These are phyloP conservation scores for Sporothrix luriei DNA, from an alignment of 2,329 filamentous ascomycete species.

Conservation along the genomic window DNA sequence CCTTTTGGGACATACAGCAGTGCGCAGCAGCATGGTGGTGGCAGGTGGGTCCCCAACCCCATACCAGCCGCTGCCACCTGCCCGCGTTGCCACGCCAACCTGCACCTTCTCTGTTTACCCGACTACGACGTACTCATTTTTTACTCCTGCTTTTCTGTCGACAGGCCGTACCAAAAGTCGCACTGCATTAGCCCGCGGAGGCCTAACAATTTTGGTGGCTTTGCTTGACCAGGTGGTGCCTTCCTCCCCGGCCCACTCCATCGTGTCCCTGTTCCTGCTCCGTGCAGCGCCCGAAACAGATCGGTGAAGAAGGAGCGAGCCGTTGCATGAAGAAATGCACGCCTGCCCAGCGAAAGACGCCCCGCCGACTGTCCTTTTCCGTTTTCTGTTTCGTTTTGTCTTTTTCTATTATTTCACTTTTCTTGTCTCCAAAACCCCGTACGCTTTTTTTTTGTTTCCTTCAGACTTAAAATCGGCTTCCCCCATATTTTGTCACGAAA, in stretches of 20 bases:
- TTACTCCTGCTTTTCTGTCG: slow-evolving; percentile 2
- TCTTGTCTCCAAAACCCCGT: neutral
- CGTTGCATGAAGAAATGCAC: slow-evolving; percentile 19
- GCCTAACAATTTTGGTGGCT: slow-evolving; percentile 7
- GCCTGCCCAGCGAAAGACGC: neutral
- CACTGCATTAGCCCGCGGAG: neutral
- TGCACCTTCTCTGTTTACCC: slow-evolving; percentile 33
- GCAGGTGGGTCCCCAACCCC: slow-evolving; percentile 22
- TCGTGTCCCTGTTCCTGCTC: neutral
- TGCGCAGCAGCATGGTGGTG: neutral
- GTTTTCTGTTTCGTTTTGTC: neutral
- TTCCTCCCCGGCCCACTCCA: neutral
- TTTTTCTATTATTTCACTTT: neutral
- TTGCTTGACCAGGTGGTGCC: neutral
- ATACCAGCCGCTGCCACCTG: slow-evolving; percentile 29
- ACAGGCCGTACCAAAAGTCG: neutral
- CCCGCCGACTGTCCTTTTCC: slow-evolving; percentile 4
- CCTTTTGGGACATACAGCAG: slow-evolving; percentile 1
- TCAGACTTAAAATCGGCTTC: slow-evolving; percentile 15
- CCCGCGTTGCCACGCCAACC: slow-evolving; percentile 34
- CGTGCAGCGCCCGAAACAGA: neutral
- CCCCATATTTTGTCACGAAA: slow-evolving; percentile 5
- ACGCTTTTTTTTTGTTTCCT: slow-evolving; percentile 5
- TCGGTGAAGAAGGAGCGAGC: slow-evolving; percentile 20
- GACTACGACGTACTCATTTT: neutral